Evolutionary conservation across 139 green algal species (phyloP).

Genomic region (Coelastrella sp.): DNA sequence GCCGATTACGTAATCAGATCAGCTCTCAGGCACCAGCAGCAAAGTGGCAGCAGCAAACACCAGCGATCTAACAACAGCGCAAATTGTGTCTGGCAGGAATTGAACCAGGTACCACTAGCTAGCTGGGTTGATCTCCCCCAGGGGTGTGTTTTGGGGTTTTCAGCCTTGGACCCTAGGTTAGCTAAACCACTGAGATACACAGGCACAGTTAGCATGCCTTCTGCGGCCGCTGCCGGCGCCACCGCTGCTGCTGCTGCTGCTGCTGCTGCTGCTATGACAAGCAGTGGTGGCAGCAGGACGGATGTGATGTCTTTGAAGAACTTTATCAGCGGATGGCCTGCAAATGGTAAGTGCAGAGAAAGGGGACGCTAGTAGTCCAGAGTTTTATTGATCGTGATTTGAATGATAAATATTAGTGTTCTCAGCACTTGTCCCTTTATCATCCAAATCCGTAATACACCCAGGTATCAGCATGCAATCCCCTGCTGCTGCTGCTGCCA

Average conservation of each 20-base stretch:
- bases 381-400: too few relatives aligned
- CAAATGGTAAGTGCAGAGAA: neutral
- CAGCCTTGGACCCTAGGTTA: slow-evolving; percentile 49
- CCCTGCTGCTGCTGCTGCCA: neutral
- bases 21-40: slow-evolving; percentile 22
- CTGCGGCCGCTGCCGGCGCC: too few relatives aligned
- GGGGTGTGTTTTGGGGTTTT: slow-evolving; percentile 50
- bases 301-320: neutral
- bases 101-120: neutral
- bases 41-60: slow-evolving; percentile 16
- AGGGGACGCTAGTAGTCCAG: neutral
- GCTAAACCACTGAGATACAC: slow-evolving; percentile 13
- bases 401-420: too few relatives aligned
- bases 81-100: slow-evolving; percentile 8
- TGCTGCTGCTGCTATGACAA: neutral
- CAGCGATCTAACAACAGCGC: neutral
- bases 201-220: neutral
- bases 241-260: too few relatives aligned
- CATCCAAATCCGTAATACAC: too few relatives aligned
- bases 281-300: neutral
- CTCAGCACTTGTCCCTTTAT: too few relatives aligned
- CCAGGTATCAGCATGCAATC: neutral
- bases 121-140: slow-evolving; percentile 11
- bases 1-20: slow-evolving; percentile 35
- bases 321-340: neutral